Evolutionary conservation across 305 asterid genomes (phyloP), one percentile per base, ranked within the genome.

Genomic region (Euphrasia arctica): DNA sequence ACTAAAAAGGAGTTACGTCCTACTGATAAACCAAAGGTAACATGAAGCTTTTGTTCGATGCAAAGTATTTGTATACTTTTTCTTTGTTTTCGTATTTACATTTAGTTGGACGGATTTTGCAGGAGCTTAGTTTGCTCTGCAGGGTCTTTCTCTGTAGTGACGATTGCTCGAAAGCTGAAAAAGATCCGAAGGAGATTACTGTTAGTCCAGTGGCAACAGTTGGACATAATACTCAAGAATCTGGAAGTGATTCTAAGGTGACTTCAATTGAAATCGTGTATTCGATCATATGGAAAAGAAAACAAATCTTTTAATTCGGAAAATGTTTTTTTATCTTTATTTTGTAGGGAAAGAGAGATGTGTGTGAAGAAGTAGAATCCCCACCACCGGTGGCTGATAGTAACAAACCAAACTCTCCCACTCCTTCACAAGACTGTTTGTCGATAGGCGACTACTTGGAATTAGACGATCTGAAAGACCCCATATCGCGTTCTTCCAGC

Each of bases 391-490:
- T 11, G 18, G 71, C 59, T 15, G 72, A 64, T 74, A 39, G 61
- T 74, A 39, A 3, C 39, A 47, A 41, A 71, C 10, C 71, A 59
- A 66, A 52, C 75, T 59, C 63, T 62, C 66, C 62, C 58, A 62
- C 66, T 62, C 64, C 62, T 60, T 58, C 63, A 1, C 67, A 1
- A 52, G 79, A 80, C 31, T 80, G 79, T 54, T 41, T 75, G 72
- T 9, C 15, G 7, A 75, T 63, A 65, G 90, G 77, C 1, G 93
- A 88, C 79, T 88, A 31, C 78, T 50, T 90, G 69, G 97, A 90
- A 77, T 36, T 85, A 74, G 39, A 79, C 65, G 96, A 86, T 67
- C 81, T 89, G 48, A 79, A 4, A 49, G 85, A 77, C 39, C 80
- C 71, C 0, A 74, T 58, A 7, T 84, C 90, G 2, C 84, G 52